Conservation (phyloP, 225 moss, liverwort and hornwort genomes). For the Sphagnum tenellum region DNA sequence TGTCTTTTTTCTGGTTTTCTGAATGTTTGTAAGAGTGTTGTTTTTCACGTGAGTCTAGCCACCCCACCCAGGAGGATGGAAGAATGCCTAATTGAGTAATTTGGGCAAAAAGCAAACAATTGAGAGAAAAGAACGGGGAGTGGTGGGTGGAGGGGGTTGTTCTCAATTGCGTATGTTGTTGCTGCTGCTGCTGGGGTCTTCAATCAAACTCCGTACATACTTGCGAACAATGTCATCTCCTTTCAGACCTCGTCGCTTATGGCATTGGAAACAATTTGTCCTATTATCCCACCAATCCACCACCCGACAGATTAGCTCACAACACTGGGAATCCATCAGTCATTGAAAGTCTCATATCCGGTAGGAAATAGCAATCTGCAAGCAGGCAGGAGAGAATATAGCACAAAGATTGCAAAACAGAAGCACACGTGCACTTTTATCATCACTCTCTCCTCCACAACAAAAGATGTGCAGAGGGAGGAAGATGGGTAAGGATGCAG, state of each 20-base stretch:
- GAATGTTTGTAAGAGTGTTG: background rate
- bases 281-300: constrained; percentile 51
- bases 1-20: background rate
- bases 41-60: constrained; percentile 11
- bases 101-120: background rate
- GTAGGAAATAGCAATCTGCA: no score
- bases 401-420: no score
- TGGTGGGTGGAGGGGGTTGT: no score
- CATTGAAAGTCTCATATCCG: no score
- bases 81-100: constrained; percentile 7
- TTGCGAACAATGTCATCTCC: constrained; percentile 99
- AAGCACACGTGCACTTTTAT: no score
- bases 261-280: constrained; percentile 99
- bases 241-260: constrained; percentile 86
- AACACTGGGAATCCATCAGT: no score
- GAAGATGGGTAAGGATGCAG: no score
- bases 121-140: no score
- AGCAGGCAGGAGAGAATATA: no score
- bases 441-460: no score
- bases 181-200: constrained; percentile 45
- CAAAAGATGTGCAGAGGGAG: no score
- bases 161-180: constrained; percentile 14
- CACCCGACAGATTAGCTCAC: no score
- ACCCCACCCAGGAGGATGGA: constrained; percentile 2
- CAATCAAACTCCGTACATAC: constrained; percentile 95